Percentiles rank a stretch among this genome's conserved stretches.
These are phyloP conservation scores for Mycena rosella DNA, from an alignment of 768 basidiomycete genomes.

Conservation along the genomic window DNA sequence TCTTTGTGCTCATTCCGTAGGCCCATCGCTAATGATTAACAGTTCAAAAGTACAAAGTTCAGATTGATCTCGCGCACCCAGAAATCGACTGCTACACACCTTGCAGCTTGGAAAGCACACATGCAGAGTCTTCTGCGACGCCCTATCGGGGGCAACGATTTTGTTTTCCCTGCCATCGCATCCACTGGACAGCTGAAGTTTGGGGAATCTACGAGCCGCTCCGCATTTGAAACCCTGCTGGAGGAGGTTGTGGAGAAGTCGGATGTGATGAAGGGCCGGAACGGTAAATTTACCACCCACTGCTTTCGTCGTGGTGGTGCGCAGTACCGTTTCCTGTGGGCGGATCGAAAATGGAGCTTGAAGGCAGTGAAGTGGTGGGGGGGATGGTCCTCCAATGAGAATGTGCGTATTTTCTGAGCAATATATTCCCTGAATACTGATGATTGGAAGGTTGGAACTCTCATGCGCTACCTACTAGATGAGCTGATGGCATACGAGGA, in stretches of 20 bases:
- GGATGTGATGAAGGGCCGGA: no score
- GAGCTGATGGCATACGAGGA: no score
- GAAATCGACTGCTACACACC: conserved; percentile 39
- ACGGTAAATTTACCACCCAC: no score
- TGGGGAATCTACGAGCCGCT: no score
- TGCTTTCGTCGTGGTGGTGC: no score
- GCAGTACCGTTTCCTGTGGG: no score
- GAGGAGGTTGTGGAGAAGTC: no score
- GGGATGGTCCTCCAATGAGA: conserved; percentile 43
- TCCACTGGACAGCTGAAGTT: conserved; percentile 39
- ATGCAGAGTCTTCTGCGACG: no score
- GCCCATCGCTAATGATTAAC: background rate
- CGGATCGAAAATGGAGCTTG: no score
- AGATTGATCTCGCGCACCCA: conserved; percentile 28
- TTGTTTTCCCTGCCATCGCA: conserved; percentile 42
- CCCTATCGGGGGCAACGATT: conserved; percentile 25
- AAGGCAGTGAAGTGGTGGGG: conserved; percentile 50
- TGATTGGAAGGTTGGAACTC: conserved; percentile 32
- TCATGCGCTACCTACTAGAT: conserved; percentile 46
- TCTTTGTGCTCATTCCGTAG: background rate
- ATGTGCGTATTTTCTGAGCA: conserved; percentile 36
- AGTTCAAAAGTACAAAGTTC: conserved; percentile 33
- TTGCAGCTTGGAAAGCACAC: conserved; percentile 27
- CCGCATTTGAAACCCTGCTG: no score
- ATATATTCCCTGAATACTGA: background rate